Conservation (phyloP, 2,329 filamentous ascomycete species). For the Monilinia fructicola region DNA sequence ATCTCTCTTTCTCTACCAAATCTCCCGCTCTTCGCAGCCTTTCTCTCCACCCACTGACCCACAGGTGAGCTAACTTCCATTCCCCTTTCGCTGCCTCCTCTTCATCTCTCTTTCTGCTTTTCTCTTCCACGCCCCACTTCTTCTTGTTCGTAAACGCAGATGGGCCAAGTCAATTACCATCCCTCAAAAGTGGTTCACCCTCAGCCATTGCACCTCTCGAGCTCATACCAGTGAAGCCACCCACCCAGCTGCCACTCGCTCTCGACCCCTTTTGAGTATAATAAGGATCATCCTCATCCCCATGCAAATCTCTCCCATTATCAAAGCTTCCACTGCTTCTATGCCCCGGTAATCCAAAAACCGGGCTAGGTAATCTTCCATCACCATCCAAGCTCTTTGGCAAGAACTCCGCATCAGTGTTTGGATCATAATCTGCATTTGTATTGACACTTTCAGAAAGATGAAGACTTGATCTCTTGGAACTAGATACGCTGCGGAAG, state of each 20-base stretch:
- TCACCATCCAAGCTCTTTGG: constrained; percentile 18
- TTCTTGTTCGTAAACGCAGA: not conserved
- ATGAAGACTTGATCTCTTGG: not conserved
- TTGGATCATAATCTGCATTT: constrained; percentile 20
- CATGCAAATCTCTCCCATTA: not conserved
- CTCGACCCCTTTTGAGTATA: constrained; percentile 6
- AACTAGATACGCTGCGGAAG: not conserved
- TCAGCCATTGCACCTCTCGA: not conserved
- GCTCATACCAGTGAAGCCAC: no score
- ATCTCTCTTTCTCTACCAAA: constrained; percentile 30
- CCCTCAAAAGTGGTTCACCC: constrained; percentile 12
- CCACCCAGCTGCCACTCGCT: not conserved
- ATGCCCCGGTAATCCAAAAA: not conserved
- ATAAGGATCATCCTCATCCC: constrained; percentile 7
- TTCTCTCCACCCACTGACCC: constrained; percentile 32
- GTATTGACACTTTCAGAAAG: not conserved
- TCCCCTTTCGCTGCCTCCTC: constrained; percentile 7
- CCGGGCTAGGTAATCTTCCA: constrained; percentile 12
- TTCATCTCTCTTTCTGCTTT: not conserved
- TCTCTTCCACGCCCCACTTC: not conserved
- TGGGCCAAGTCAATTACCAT: constrained; percentile 1
- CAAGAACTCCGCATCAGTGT: constrained; percentile 17
- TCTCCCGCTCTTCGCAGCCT: constrained; percentile 29
- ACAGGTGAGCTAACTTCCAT: constrained; percentile 29
- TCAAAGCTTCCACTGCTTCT: constrained; percentile 16